Evolutionary conservation across 2,329 filamentous ascomycete genomes (phyloP).

Genomic region (Cordyceps cicadae): DNA sequence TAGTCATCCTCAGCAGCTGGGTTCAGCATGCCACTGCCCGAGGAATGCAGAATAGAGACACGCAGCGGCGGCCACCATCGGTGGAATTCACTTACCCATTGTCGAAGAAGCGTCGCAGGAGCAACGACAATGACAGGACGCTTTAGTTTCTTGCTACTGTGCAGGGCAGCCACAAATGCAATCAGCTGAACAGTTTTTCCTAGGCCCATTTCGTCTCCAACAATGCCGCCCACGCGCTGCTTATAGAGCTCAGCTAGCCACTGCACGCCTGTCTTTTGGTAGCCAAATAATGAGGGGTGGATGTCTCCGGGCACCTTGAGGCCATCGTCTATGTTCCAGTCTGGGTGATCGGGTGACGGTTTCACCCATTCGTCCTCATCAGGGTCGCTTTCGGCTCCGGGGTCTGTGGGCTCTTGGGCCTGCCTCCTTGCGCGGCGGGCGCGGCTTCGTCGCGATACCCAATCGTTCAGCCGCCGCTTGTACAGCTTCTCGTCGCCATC

Average conservation of each 20-base stretch:
- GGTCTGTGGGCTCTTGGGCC: constrained; percentile 25
- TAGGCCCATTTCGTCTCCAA: constrained; percentile 98
- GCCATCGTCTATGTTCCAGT: constrained; percentile 65
- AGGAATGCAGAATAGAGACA: constrained; percentile 90
- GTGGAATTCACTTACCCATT: constrained; percentile 99
- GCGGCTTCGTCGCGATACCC: constrained; percentile 50
- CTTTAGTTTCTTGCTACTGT: constrained; percentile 78
- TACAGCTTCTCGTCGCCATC: constrained; percentile 85
- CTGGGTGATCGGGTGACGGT: constrained; percentile 73
- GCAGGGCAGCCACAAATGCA: constrained; percentile 79
- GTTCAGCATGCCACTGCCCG: constrained; percentile 93
- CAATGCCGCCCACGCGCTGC: constrained; percentile 84
- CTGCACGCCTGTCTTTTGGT: constrained; percentile 93
- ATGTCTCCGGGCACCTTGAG: constrained; percentile 87
- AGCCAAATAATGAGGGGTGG: constrained; percentile 84
- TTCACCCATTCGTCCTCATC: constrained; percentile 66
- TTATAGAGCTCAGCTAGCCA: constrained; percentile 91
- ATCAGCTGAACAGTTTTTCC: constrained; percentile 75
- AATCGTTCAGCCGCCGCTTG: constrained; percentile 63
- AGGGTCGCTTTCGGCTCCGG: constrained; percentile 34
- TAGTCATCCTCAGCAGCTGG: constrained; percentile 53
- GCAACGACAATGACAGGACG: constrained; percentile 88
- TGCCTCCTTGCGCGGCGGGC: constrained; percentile 33
- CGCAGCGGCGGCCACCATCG: constrained; percentile 98
- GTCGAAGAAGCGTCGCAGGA: constrained; percentile 87